Conservation (phyloP, 305 asterid species). For the Fraxinus xanthoxyloides region DNA sequence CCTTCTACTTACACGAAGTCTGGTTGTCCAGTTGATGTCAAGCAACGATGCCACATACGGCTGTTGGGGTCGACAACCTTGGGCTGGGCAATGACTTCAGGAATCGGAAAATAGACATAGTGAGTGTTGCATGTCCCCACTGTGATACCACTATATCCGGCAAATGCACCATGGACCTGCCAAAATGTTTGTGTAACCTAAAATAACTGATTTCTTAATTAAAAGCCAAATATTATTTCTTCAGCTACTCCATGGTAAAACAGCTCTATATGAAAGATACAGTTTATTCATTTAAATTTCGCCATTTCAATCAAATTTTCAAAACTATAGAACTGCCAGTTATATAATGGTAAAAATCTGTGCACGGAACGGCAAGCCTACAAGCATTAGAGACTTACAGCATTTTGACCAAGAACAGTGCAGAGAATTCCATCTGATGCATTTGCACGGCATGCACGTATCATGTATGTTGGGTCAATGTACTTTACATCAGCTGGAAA, state of each 20-base stretch:
- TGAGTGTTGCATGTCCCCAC: slow-evolving; percentile 96
- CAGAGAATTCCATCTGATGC: slow-evolving; percentile 97
- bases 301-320: background rate
- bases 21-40: slow-evolving; percentile 97
- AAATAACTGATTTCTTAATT: background rate
- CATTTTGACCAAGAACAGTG: slow-evolving; percentile 97
- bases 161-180: slow-evolving; percentile 99
- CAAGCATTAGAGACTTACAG: slow-evolving; percentile 50
- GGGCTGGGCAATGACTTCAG: slow-evolving; percentile 81
- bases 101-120: slow-evolving; percentile 86
- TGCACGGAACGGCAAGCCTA: background rate
- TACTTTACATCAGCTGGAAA: slow-evolving; percentile 84
- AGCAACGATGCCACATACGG: slow-evolving; percentile 99
- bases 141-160: slow-evolving; percentile 93
- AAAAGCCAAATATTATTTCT: background rate
- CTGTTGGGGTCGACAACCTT: slow-evolving; percentile 75
- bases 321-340: background rate
- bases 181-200: background rate
- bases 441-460: slow-evolving; percentile 98
- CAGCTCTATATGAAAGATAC: background rate
- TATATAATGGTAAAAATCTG: background rate
- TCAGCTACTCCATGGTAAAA: background rate
- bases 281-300: background rate
- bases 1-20: slow-evolving; percentile 55
- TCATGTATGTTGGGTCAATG: slow-evolving; percentile 98